Percentiles rank a stretch among this genome's conserved stretches.
Evolutionary conservation across 1,139 yeast genomes (phyloP).

Genomic region (Geotrichum aggregatum): DNA sequence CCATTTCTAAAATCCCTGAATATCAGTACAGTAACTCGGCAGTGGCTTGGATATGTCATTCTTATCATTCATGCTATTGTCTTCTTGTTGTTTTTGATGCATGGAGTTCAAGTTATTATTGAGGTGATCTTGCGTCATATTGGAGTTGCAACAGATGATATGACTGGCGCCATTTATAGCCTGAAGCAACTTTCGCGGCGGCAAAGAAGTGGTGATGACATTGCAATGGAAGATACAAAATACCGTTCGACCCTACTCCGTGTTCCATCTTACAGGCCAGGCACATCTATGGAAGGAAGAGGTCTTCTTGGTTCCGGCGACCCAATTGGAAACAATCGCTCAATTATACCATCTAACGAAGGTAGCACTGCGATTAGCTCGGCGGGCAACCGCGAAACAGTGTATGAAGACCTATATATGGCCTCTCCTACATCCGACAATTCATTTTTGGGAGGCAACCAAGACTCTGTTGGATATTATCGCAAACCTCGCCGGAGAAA

Average conservation of each 20-base stretch:
- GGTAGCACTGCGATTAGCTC: not conserved
- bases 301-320: not conserved
- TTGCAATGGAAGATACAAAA: constrained; percentile 1
- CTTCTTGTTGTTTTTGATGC: constrained; percentile 33
- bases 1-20: constrained; percentile 33
- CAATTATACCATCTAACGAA: not conserved
- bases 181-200: constrained; percentile 29
- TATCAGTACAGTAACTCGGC: constrained; percentile 27
- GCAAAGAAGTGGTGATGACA: constrained; percentile 5
- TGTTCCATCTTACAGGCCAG: not conserved
- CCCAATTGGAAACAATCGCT: not conserved
- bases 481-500: constrained; percentile 32
- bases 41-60: constrained; percentile 39
- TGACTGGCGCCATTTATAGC: constrained; percentile 26
- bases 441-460: constrained; percentile 2
- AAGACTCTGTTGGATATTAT: constrained; percentile 27
- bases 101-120: constrained; percentile 33
- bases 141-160: constrained; percentile 28
- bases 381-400: not conserved
- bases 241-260: not conserved
- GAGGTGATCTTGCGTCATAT: constrained; percentile 32
- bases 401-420: constrained; percentile 14
- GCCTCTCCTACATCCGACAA: constrained; percentile 17
- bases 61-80: constrained; percentile 36
- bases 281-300: constrained; percentile 4